phyloP scores from a whole-genome alignment of 2,329 filamentous ascomycete species.

The Colletotrichum tropicale region DNA sequence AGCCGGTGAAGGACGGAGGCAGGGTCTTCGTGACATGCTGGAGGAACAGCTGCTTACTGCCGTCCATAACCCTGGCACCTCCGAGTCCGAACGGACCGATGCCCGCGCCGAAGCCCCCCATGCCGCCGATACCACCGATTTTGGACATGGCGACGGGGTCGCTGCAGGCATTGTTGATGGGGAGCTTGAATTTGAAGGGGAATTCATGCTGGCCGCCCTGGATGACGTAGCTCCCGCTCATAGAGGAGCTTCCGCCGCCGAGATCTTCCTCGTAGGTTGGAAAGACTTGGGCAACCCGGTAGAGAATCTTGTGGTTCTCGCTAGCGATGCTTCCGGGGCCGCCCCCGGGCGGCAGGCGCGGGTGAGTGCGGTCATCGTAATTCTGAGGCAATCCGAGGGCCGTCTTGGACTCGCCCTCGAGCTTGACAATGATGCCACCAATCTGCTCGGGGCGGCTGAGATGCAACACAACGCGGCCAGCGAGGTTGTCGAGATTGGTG shows the following conservation, averaged over 20 bases:
- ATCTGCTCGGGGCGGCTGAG: constrained; percentile 72
- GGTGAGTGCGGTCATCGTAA: constrained; percentile 31
- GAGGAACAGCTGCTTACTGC: constrained; percentile 65
- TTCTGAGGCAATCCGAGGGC: constrained; percentile 59
- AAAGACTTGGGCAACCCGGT: constrained; percentile 75
- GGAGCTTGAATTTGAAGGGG: constrained; percentile 78
- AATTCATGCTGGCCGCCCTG: constrained; percentile 76
- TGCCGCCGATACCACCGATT: constrained; percentile 57
- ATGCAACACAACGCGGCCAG: constrained; percentile 62
- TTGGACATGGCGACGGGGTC: constrained; percentile 56
- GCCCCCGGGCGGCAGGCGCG: constrained; percentile 39
- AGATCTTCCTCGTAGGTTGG: constrained; percentile 58
- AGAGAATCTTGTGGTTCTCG: constrained; percentile 76
- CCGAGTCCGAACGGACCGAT: constrained; percentile 52
- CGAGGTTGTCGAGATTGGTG: constrained; percentile 79
- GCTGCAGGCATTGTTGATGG: constrained; percentile 77
- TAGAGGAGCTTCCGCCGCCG: constrained; percentile 43
- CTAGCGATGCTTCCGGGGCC: constrained; percentile 47
- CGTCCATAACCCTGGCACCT: constrained; percentile 65
- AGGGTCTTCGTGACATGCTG: constrained; percentile 83
- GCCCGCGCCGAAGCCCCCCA: constrained; percentile 53
- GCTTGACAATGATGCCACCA: constrained; percentile 78
- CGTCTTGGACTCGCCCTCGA: constrained; percentile 80
- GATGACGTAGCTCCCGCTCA: constrained; percentile 57
- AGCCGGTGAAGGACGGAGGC: constrained; percentile 87